phyloP scores from a whole-genome alignment of 2,329 filamentous ascomycete species.

The Dactylellina leptospora region DNA sequence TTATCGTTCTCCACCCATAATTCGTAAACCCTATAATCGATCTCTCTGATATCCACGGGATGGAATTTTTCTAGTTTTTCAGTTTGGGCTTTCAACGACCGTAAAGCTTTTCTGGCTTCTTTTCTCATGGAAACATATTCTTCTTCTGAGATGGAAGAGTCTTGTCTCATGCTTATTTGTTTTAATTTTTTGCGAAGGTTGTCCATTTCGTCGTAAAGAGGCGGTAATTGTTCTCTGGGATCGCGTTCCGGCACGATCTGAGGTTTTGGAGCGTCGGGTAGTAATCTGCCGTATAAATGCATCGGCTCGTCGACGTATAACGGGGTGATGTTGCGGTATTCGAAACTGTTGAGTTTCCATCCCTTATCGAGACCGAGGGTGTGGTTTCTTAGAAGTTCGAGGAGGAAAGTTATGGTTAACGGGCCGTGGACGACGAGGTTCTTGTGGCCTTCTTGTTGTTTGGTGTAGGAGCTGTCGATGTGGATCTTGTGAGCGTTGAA shows the following conservation, averaged over 20 bases:
- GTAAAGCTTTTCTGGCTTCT: constrained; percentile 1
- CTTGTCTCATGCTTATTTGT: neutral
- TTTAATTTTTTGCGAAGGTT: constrained; percentile 19
- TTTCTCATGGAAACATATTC: constrained; percentile 7
- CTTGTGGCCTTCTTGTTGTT: constrained; percentile 75
- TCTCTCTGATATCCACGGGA: constrained; percentile 16
- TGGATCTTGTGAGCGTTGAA: constrained; percentile 95
- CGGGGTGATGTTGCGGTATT: constrained; percentile 83
- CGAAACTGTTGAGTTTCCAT: constrained; percentile 66
- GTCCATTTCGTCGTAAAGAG: constrained; percentile 48
- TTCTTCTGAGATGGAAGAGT: neutral
- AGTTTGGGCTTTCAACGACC: constrained; percentile 1
- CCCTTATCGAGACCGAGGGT: constrained; percentile 59
- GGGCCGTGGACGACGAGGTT: constrained; percentile 87
- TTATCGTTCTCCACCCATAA: constrained; percentile 48
- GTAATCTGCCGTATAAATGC: constrained; percentile 72
- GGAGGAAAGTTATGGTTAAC: constrained; percentile 78
- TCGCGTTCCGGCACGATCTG: neutral
- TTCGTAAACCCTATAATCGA: constrained; percentile 41
- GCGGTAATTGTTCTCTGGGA: constrained; percentile 26
- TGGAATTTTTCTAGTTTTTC: constrained; percentile 46
- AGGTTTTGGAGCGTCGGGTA: constrained; percentile 47
- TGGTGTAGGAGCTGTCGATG: constrained; percentile 76
- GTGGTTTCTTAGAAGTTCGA: constrained; percentile 72
- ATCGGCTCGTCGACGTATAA: constrained; percentile 78